Evolutionary conservation across 2,329 filamentous ascomycete genomes (phyloP).

Genomic region (Ilyonectria mors-panacis): DNA sequence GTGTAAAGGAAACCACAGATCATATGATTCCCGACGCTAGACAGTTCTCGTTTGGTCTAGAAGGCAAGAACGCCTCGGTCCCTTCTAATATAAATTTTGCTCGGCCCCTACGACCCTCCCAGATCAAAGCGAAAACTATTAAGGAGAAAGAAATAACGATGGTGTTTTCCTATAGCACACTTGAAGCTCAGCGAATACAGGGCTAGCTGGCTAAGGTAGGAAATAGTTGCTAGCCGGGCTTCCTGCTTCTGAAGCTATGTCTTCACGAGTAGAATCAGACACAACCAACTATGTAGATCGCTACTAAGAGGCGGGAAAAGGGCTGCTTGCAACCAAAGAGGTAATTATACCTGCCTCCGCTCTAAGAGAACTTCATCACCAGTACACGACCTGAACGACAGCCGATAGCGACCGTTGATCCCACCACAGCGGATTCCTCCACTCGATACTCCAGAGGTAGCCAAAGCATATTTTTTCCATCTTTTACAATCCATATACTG

Average conservation of each 20-base stretch:
- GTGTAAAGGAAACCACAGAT: neutral
- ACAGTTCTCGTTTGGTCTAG: constrained; percentile 9
- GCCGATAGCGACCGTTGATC: no score
- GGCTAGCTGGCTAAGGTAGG: neutral
- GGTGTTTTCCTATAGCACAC: constrained; percentile 5
- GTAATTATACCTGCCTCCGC: constrained; percentile 15
- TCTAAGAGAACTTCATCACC: constrained; percentile 17
- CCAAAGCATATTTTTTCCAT: no score
- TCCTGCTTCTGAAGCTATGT: neutral
- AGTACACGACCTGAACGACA: neutral
- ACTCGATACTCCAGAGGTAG: no score
- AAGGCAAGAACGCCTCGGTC: neutral
- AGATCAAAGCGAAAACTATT: constrained; percentile 12
- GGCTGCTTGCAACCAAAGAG: constrained; percentile 12
- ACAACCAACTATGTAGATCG: constrained; percentile 7
- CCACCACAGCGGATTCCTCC: no score
- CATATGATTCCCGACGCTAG: neutral
- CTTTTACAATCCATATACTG: no score
- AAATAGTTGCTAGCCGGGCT: constrained; percentile 2
- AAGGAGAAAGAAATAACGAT: constrained; percentile 8
- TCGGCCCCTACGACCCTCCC: neutral
- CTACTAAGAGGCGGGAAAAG: constrained; percentile 1
- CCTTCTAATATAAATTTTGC: constrained; percentile 9
- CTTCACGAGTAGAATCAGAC: neutral
- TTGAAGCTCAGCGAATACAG: neutral